Evolutionary conservation across 2,329 filamentous ascomycete genomes (phyloP).

Genomic region (Cadophora sp.): DNA sequence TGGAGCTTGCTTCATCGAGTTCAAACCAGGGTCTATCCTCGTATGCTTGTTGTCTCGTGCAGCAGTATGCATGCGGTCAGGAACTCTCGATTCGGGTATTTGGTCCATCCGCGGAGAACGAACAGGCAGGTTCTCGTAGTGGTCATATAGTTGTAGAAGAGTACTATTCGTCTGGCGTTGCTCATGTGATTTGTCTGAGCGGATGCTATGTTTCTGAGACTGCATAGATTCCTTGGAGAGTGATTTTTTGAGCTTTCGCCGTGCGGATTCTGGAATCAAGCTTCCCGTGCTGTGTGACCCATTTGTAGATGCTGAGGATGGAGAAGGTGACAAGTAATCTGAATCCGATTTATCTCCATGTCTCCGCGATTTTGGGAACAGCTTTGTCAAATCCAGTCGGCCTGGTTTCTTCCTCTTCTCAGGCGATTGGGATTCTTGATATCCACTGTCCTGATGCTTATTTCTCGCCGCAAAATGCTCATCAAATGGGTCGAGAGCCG

Average conservation of each 20-base stretch:
- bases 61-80: slow-evolving; percentile 16
- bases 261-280: slow-evolving; percentile 19
- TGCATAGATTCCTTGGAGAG: slow-evolving; percentile 41
- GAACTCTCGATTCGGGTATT: slow-evolving; percentile 39
- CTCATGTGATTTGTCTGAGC: slow-evolving; percentile 35
- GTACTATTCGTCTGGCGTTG: slow-evolving; percentile 28
- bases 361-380: slow-evolving; percentile 41
- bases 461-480: slow-evolving; percentile 31
- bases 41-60: slow-evolving; percentile 1
- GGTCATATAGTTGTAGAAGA: slow-evolving; percentile 37
- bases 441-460: slow-evolving; percentile 5
- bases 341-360: slow-evolving; percentile 29
- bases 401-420: slow-evolving; percentile 42
- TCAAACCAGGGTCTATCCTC: neutral
- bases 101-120: slow-evolving; percentile 36
- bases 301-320: slow-evolving; percentile 34
- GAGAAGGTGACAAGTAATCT: slow-evolving; percentile 26
- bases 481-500: slow-evolving; percentile 34
- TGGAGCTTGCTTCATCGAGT: neutral
- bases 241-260: slow-evolving; percentile 37
- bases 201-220: slow-evolving; percentile 37
- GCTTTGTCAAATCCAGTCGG: slow-evolving; percentile 41
- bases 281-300: slow-evolving; percentile 21
- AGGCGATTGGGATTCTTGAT: slow-evolving; percentile 7
- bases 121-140: slow-evolving; percentile 39